Evolutionary conservation across 305 asterid species (phyloP), one percentile per base, ranked within the genome.

Genomic region (Solanum hybrid): DNA sequence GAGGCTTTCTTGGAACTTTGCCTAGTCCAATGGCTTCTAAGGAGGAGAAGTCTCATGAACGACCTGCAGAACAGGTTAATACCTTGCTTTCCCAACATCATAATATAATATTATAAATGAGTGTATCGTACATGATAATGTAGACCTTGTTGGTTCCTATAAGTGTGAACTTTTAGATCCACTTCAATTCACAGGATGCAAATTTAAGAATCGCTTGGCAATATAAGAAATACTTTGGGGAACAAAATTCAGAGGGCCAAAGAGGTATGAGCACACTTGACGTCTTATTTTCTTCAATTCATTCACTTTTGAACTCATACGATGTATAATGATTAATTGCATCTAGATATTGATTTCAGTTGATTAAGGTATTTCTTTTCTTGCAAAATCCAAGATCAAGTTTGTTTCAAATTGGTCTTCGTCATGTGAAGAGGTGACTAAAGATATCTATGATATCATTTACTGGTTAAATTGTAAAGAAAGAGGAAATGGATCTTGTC

Each of bases 141-240:
- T 56, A 56, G 87, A 56, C n/a, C 45, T 85, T 85, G 87, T 31
- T 6, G 29, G 19, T 31, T 85, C 38, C 45, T 6, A 22, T 12
- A 85, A 3, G 6, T 60, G 1, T 81, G 66, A 40, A 17, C n/a
- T 24, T 81, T 69, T 42, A 12, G 29, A 40, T 87, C 22, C 85
- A 29, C 76, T 60, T 27, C 81, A 78, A 71, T 78, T 92, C 88
- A 13, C 95, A 97, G 99, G 99, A 95, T 19, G 93, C 93, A 89
- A 97, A 95, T 36, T 90, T 97, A 94, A 95, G 99, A 91, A 97
- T 97, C 86, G 98, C 99, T 90, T 97, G 99, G 99, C 99, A 97
- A 88, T 97, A 97, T 89, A 97, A 95, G 89, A 97, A 97, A 94
- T 96, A 96, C 90, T 91, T 94, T 31, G 97, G 94, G 73, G 98